Conservation (phyloP, 495 filamentous ascomycete genomes). For the Talaromyces borbonicus region DNA sequence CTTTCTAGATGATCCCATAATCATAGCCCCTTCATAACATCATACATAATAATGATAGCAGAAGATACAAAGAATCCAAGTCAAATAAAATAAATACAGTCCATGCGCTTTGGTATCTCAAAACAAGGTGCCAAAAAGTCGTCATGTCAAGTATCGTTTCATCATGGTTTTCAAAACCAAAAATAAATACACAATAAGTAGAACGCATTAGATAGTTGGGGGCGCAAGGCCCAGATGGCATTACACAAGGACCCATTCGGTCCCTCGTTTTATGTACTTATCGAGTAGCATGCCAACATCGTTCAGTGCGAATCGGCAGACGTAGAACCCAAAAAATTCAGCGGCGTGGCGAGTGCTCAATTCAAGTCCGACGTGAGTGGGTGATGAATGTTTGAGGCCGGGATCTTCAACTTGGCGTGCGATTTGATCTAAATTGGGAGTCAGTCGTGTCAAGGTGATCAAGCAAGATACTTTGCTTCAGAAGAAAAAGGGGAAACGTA, state of each 20-base stretch:
- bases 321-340: constrained; percentile 95
- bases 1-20: no score
- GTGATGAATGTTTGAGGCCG: constrained; percentile 68
- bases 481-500: constrained; percentile 37
- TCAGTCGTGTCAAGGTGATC: constrained; percentile 9
- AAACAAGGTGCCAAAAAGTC: no score
- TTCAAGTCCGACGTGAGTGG: constrained; percentile 88
- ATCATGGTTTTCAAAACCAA: constrained; percentile 15
- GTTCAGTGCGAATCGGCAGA: constrained; percentile 84
- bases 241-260: constrained; percentile 77
- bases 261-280: constrained; percentile 93
- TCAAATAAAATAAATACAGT: constrained; percentile 3
- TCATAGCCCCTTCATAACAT: no score
- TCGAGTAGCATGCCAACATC: constrained; percentile 84
- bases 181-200: constrained; percentile 14
- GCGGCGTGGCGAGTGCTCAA: constrained; percentile 87
- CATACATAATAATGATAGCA: no score
- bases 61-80: no score
- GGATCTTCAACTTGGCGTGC: constrained; percentile 93
- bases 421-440: constrained; percentile 65
- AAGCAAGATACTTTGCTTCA: neutral
- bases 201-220: no score
- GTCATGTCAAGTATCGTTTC: constrained; percentile 13
- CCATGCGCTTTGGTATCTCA: constrained; percentile 22
- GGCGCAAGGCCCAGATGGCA: no score